Percentiles rank a stretch among this genome's conserved stretches.
phyloP scores from a whole-genome alignment of 345 rosid genomes.

The Populus deltoides region DNA sequence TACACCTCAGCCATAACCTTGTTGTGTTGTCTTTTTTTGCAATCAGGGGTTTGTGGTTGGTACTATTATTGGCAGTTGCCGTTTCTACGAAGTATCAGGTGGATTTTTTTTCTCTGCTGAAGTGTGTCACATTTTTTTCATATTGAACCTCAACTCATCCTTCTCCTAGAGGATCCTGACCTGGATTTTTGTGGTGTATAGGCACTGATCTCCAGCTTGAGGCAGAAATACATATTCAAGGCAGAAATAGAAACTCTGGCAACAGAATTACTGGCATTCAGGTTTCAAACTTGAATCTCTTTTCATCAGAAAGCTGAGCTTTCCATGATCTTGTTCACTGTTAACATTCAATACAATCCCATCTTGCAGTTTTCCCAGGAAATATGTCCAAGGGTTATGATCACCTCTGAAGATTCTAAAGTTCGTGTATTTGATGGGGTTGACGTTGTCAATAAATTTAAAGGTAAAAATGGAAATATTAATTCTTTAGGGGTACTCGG shows the following conservation, averaged over 20 bases:
- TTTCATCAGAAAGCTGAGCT: neutral
- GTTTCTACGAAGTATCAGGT: conserved; percentile 64
- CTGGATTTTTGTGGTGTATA: conserved; percentile 15
- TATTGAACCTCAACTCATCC: neutral
- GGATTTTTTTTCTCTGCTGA: neutral
- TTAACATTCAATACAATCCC: conserved; percentile 12
- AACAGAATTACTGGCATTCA: conserved; percentile 68
- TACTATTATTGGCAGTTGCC: conserved; percentile 61
- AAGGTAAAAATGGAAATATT: conserved; percentile 39
- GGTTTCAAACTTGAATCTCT: conserved; percentile 35
- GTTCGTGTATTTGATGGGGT: conserved; percentile 58
- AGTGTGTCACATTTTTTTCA: neutral
- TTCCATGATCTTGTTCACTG: neutral
- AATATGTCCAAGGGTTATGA: conserved; percentile 49
- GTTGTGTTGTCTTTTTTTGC: conserved; percentile 10
- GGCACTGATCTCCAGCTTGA: conserved; percentile 47
- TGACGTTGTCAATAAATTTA: conserved; percentile 55
- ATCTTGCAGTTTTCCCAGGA: conserved; percentile 56
- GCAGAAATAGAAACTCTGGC: conserved; percentile 45
- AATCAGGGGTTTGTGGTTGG: conserved; percentile 77
- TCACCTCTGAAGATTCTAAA: conserved; percentile 76
- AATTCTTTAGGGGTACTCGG: neutral
- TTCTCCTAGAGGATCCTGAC: neutral
- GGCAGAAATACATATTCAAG: conserved; percentile 44
- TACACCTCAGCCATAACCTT: neutral